phyloP scores from a whole-genome alignment of 148 eudicot genomes.

The Vaccinium corymbosum region DNA sequence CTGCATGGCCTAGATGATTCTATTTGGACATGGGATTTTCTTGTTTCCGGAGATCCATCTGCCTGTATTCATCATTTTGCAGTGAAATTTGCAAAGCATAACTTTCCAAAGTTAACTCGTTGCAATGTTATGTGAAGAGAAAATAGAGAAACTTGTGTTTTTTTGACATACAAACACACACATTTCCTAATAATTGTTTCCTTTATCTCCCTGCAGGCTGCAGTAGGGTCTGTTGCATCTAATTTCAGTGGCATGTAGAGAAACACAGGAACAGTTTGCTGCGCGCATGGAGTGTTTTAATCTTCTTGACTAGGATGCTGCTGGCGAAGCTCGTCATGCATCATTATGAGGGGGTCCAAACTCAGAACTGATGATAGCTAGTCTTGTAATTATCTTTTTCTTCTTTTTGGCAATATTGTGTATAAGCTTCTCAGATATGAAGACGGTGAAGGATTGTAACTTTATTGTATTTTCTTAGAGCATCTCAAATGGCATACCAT shows the following conservation, averaged over 20 bases:
- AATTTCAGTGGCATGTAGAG: neutral
- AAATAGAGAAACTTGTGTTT: neutral
- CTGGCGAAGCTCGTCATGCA: neutral
- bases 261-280: neutral
- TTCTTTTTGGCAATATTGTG: neutral
- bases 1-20: neutral
- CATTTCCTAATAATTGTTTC: neutral
- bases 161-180: neutral
- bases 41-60: neutral
- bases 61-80: neutral
- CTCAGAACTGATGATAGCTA: neutral
- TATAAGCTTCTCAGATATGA: neutral
- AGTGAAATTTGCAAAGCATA: neutral
- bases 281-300: neutral
- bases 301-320: neutral
- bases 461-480: neutral
- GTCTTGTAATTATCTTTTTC: constrained; percentile 2
- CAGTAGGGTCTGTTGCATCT: neutral
- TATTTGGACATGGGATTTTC: neutral
- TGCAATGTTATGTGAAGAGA: neutral
- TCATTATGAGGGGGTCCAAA: neutral
- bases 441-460: neutral
- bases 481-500: neutral
- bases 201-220: constrained; percentile 3
- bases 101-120: neutral